phyloP scores from a whole-genome alignment of 371 early-diverging fungal species.

The Mucor saturninus region DNA sequence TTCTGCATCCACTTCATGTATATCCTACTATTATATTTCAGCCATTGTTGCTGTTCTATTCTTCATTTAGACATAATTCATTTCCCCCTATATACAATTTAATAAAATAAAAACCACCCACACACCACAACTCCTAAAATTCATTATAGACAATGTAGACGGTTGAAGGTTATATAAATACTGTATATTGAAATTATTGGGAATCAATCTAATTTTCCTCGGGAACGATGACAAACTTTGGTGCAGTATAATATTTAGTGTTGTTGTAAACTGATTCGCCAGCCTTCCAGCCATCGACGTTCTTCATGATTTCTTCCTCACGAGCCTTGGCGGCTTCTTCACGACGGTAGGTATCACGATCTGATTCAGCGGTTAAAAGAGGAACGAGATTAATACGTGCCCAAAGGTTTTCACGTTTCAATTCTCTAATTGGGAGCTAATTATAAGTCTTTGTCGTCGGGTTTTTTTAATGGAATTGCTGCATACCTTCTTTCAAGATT shows the following conservation, averaged over 20 bases:
- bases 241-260: constrained; percentile 78
- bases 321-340: constrained; percentile 72
- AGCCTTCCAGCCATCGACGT: constrained; percentile 77
- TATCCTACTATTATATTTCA: constrained; percentile 1
- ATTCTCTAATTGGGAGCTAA: constrained; percentile 67
- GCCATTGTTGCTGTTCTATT: not conserved
- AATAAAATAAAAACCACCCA: not conserved
- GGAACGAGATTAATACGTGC: constrained; percentile 89
- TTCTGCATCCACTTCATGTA: constrained; percentile 5
- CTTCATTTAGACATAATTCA: not conserved
- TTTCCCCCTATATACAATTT: not conserved
- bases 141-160: not conserved
- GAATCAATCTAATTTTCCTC: constrained; percentile 41
- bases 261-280: constrained; percentile 85
- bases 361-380: constrained; percentile 91
- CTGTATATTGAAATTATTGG: constrained; percentile 1
- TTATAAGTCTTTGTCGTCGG: not conserved
- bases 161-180: constrained; percentile 2
- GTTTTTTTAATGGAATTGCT: not conserved
- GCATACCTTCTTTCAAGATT: constrained; percentile 78
- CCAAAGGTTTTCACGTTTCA: constrained; percentile 94
- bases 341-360: constrained; percentile 92
- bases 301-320: constrained; percentile 90
- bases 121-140: not conserved
- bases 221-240: constrained; percentile 59